phyloP scores from a whole-genome alignment of 2,329 filamentous ascomycete genomes.

The Microdochium paspali region DNA sequence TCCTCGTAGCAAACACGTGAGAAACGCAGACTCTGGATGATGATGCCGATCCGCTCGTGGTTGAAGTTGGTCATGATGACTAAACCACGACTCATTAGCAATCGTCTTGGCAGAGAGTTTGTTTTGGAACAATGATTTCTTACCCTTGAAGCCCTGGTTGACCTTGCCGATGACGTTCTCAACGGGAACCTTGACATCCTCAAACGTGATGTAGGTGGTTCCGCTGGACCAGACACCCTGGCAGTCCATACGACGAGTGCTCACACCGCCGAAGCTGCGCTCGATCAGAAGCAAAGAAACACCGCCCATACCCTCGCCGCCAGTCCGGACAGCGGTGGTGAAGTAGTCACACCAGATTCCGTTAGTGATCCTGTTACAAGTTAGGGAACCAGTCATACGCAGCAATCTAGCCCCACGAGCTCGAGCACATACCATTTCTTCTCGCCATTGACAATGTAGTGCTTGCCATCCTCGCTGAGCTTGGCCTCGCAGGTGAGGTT shows the following conservation, averaged over 20 bases:
- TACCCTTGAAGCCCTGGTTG: slow-evolving; percentile 90
- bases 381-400: no score
- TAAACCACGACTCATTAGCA: slow-evolving; percentile 13
- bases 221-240: slow-evolving; percentile 94
- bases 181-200: slow-evolving; percentile 99
- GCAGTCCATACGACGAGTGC: slow-evolving; percentile 94
- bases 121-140: no score
- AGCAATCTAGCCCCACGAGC: no score
- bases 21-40: slow-evolving; percentile 95
- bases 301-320: slow-evolving; percentile 83
- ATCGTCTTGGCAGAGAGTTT: no score
- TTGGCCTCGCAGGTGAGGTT: slow-evolving; percentile 95
- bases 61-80: slow-evolving; percentile 99
- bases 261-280: slow-evolving; percentile 73
- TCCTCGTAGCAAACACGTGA: slow-evolving; percentile 96
- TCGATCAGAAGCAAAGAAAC: slow-evolving; percentile 88
- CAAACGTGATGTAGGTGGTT: slow-evolving; percentile 95
- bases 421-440: slow-evolving; percentile 77
- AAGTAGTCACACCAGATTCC: slow-evolving; percentile 97
- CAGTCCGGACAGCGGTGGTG: slow-evolving; percentile 90
- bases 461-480: slow-evolving; percentile 88
- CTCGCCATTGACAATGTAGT: slow-evolving; percentile 98
- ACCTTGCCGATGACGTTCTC: slow-evolving; percentile 97
- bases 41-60: slow-evolving; percentile 97
- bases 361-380: slow-evolving; percentile 62